Evolutionary conservation across 495 filamentous ascomycete genomes (phyloP).

Genomic region (Lichenothelia convexa): DNA sequence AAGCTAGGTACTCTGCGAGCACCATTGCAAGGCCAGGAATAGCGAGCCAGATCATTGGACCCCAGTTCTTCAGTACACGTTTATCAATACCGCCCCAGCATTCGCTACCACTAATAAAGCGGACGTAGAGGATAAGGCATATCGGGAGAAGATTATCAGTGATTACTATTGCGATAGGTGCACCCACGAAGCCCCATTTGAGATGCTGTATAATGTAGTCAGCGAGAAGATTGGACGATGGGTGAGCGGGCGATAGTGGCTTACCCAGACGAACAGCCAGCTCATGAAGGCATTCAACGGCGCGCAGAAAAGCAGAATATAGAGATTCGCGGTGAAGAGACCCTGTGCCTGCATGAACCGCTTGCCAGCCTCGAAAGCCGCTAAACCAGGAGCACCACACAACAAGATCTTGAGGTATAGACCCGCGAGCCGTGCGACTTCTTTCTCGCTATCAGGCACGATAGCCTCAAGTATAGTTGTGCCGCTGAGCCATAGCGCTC

Average conservation of each 20-base stretch:
- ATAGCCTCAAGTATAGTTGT: constrained; percentile 35
- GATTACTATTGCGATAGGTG: constrained; percentile 66
- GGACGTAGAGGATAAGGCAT: constrained; percentile 51
- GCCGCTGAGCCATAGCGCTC: constrained; percentile 37
- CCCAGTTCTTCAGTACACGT: constrained; percentile 61
- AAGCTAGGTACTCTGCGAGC: constrained; percentile 66
- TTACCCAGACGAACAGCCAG: constrained; percentile 51
- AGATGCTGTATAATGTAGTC: too few species aligned
- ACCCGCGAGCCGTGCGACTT: constrained; percentile 44
- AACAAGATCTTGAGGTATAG: constrained; percentile 47
- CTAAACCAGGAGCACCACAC: constrained; percentile 47
- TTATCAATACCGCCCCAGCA: constrained; percentile 72
- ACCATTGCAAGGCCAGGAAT: constrained; percentile 82
- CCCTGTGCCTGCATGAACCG: constrained; percentile 61
- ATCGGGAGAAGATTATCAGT: constrained; percentile 69
- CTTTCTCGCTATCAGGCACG: constrained; percentile 41
- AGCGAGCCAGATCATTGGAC: constrained; percentile 69
- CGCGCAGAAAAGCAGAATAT: constrained; percentile 44
- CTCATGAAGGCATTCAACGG: constrained; percentile 49
- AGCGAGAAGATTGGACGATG: too few species aligned
- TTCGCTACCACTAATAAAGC: constrained; percentile 32
- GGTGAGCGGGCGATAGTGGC: too few species aligned
- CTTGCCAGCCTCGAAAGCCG: constrained; percentile 50
- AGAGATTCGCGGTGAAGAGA: constrained; percentile 47
- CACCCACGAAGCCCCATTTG: constrained; percentile 62